A percentile compares a stretch with the other conserved stretches of the same genome.
phyloP scores from a whole-genome alignment of 768 basidiomycete species.

The Phylloporus sp. region DNA sequence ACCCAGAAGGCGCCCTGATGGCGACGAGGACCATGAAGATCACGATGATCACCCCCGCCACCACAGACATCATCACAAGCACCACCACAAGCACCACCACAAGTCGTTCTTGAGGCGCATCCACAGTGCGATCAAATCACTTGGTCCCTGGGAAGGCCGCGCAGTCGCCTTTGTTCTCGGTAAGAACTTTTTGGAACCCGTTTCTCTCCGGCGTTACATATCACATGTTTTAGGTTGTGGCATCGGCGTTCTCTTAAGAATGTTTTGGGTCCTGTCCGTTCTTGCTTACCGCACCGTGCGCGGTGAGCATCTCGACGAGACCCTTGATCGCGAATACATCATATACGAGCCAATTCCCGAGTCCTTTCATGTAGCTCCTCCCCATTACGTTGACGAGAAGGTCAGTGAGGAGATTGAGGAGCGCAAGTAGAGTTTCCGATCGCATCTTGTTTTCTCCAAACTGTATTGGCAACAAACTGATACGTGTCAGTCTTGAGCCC shows the following conservation, averaged over 20 bases:
- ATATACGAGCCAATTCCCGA: constrained; percentile 48
- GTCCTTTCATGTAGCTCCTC: constrained; percentile 48
- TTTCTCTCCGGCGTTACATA: neutral
- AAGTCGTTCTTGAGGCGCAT: constrained; percentile 57
- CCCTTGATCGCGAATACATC: constrained; percentile 38
- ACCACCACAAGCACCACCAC: constrained; percentile 13
- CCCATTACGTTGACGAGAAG: constrained; percentile 60
- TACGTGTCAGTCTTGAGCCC: neutral
- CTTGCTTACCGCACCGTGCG: constrained; percentile 55
- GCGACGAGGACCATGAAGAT: neutral
- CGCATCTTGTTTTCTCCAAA: neutral
- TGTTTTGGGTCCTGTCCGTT: constrained; percentile 71
- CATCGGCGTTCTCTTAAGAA: constrained; percentile 75
- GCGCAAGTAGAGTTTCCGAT: constrained; percentile 13
- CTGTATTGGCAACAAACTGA: neutral
- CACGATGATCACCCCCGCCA: constrained; percentile 12
- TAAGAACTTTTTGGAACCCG: constrained; percentile 28
- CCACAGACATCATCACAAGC: constrained; percentile 16
- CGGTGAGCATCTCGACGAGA: constrained; percentile 41
- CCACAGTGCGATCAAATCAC: constrained; percentile 58
- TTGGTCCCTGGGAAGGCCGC: constrained; percentile 82
- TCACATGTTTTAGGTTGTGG: constrained; percentile 59
- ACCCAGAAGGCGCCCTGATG: constrained; percentile 3
- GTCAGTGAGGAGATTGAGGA: constrained; percentile 20
- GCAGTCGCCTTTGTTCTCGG: constrained; percentile 82